phyloP scores from a whole-genome alignment of 345 rosid species.

The Brassica nigra region DNA sequence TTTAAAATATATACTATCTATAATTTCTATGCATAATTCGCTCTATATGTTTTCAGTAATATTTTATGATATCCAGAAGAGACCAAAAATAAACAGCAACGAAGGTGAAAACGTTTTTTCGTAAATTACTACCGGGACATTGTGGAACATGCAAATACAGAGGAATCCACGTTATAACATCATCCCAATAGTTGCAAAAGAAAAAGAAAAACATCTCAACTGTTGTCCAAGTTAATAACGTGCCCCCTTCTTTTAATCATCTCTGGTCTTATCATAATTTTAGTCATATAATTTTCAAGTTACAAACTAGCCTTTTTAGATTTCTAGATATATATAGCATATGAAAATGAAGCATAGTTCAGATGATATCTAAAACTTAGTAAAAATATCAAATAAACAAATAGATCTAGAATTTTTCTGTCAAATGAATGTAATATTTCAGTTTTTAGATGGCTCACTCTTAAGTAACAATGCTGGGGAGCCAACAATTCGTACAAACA shows the following conservation, averaged over 20 bases:
- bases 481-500: not conserved
- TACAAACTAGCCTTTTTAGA: not conserved
- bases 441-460: not conserved
- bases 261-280: not conserved
- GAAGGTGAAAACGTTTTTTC: constrained; percentile 21
- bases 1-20: not conserved
- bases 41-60: not conserved
- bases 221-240: constrained; percentile 23
- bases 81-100: constrained; percentile 31
- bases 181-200: not conserved
- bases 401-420: not conserved
- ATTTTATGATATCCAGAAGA: constrained; percentile 25
- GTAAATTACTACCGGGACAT: constrained; percentile 12
- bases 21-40: not conserved
- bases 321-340: not conserved
- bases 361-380: not conserved
- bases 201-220: constrained; percentile 10
- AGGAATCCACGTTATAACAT: constrained; percentile 31
- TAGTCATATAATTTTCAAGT: not conserved
- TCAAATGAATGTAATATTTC: constrained; percentile 6
- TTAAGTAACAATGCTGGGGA: not conserved
- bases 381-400: not conserved
- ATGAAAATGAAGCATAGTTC: not conserved
- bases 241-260: constrained; percentile 9
- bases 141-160: constrained; percentile 40